Evolutionary conservation across 495 filamentous ascomycete genomes (phyloP), one percentile per base, ranked within the genome.

Genomic region (Tuber microsphaerosporum): DNA sequence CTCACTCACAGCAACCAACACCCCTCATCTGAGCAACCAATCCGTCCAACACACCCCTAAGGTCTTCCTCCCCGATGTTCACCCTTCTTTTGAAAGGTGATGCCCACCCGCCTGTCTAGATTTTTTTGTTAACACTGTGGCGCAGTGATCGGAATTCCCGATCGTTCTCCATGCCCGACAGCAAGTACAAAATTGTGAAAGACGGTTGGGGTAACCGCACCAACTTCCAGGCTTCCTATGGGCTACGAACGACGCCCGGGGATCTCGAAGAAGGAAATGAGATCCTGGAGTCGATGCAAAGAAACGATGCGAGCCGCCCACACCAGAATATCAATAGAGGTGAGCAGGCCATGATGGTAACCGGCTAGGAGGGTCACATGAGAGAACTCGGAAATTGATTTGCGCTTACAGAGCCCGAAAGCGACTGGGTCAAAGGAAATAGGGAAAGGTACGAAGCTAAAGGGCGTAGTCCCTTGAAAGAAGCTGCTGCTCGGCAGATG

Each of bases 211-310:
- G 73, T 71, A 73, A 45, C 39, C 75, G 76, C 70, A 6, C 31
- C 17, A 77, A 80, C 39, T 80, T 80, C 70, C 77, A 80, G 73
- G 41, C 68, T 43, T 77, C 75, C 20, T 73, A 74, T 70, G 77
- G 73, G 46, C 70, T 80, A n/a, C 20, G 43, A 22, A 80, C 73
- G 75, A 72, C 71, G 34, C 75, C 75, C 14, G 72, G 71, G 10
- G 75, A 73, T 69, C 42, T 80, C 43, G 73, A 41, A 41, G 75
- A 75, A 71, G 77, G 77, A 14, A 70, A 75, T 75, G 5, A 6
- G 19, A 80, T 80, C 70, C 51, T 77, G 44, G 75, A 74, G 16
- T 42, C 31, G 56, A 71, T 77, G 42, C 75, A 69, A 51, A 42
- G 31, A 44, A 20, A 17, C 34, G 45, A 74, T 20, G 51, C 61